A percentile compares a stretch with the other conserved stretches of the same genome.
Conservation (phyloP, 2,329 filamentous ascomycete species). For the Beauveria brongniartii region DNA sequence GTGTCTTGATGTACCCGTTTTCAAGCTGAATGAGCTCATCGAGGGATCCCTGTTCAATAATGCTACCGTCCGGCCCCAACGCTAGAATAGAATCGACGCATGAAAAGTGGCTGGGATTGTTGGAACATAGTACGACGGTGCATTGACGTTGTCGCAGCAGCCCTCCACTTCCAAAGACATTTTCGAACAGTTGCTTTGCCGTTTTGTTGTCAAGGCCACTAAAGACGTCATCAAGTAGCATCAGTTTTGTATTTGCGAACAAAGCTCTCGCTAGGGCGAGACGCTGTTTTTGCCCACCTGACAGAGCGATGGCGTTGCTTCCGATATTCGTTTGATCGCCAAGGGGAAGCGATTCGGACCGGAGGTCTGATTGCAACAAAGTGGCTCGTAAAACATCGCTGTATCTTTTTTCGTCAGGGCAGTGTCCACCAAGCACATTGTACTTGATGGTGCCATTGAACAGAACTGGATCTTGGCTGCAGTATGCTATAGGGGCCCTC, state of each 20-base stretch:
- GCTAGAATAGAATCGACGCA: constrained; percentile 39
- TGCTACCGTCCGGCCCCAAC: constrained; percentile 24
- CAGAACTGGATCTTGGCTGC: background rate
- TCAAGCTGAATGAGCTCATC: constrained; percentile 14
- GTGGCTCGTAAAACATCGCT: constrained; percentile 27
- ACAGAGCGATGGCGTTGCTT: constrained; percentile 32
- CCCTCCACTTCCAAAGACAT: constrained; percentile 20
- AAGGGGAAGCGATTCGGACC: constrained; percentile 18
- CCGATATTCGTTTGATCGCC: constrained; percentile 32
- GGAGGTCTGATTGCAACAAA: constrained; percentile 24
- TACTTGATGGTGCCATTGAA: constrained; percentile 9
- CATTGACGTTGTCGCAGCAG: constrained; percentile 24
- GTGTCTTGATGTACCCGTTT: too few species aligned
- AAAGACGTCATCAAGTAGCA: constrained; percentile 29
- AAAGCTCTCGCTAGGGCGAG: constrained; percentile 24
- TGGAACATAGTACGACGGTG: constrained; percentile 34
- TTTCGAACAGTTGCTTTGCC: constrained; percentile 16
- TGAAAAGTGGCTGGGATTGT: constrained; percentile 24
- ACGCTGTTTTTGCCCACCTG: constrained; percentile 29
- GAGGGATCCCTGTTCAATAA: constrained; percentile 34
- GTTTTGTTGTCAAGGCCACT: constrained; percentile 28
- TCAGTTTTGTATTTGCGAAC: constrained; percentile 21
- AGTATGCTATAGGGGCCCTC: too few species aligned
- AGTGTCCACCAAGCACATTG: constrained; percentile 29
- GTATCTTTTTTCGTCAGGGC: constrained; percentile 25